phyloP scores from a whole-genome alignment of 345 rosid species.

The Lepidium aucheri region DNA sequence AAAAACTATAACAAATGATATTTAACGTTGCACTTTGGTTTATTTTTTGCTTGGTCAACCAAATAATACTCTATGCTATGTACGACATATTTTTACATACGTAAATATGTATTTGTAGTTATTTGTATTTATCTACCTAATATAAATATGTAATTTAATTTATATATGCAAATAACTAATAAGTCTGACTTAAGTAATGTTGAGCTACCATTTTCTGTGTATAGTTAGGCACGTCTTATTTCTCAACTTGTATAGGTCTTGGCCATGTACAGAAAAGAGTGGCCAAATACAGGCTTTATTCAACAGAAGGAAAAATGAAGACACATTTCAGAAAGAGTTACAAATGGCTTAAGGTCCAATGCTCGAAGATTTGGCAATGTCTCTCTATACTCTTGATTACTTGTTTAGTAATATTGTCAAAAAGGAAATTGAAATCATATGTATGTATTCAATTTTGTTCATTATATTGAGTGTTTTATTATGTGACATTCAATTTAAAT shows the following conservation, averaged over 20 bases:
- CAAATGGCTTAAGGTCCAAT: constrained; percentile 47
- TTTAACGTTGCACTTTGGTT: neutral
- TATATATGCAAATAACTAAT: neutral
- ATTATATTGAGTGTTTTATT: neutral
- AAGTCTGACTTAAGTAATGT: neutral
- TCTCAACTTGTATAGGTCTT: neutral
- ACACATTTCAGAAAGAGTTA: constrained; percentile 34
- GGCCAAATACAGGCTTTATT: constrained; percentile 43
- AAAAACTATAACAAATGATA: no score
- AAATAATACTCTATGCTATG: no score
- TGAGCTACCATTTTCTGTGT: neutral
- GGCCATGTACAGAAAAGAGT: constrained; percentile 20
- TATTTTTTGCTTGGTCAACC: neutral
- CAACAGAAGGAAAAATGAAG: constrained; percentile 41
- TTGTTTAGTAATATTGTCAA: neutral
- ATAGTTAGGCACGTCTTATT: neutral
- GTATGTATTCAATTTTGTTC: neutral
- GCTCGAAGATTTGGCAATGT: constrained; percentile 26
- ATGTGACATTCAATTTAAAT: neutral
- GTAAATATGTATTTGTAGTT: no score
- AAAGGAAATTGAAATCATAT: neutral
- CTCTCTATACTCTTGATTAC: neutral
- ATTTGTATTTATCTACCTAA: no score
- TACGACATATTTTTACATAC: no score
- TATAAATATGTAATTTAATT: no score